Evolutionary conservation across 345 rosid species (phyloP).

Genomic region (Bretschneidera sinensis): DNA sequence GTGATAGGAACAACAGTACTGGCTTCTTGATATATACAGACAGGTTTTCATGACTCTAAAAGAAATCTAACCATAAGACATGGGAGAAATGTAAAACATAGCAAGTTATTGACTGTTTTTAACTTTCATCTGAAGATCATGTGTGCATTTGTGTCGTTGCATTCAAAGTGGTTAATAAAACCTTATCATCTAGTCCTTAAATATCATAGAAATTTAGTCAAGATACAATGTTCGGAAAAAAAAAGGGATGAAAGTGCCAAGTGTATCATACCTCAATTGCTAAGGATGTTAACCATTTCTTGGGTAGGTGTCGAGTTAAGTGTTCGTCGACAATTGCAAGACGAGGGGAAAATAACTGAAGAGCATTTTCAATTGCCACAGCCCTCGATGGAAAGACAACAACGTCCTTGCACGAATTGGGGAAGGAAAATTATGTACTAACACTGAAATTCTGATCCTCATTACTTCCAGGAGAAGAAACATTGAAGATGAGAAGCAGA

Average conservation of each 20-base stretch:
- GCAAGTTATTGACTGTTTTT: neutral
- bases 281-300: constrained; percentile 82
- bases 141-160: too few species aligned
- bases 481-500: neutral
- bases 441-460: neutral
- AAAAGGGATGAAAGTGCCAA: neutral
- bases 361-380: constrained; percentile 79
- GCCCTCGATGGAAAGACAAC: constrained; percentile 93
- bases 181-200: neutral
- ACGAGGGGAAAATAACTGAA: constrained; percentile 78
- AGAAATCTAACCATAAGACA: too few species aligned
- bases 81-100: too few species aligned
- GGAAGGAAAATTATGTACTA: constrained; percentile 4
- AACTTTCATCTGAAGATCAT: neutral
- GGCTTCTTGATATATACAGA: neutral
- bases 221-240: too few species aligned
- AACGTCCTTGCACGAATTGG: constrained; percentile 53
- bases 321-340: constrained; percentile 92
- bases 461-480: constrained; percentile 3
- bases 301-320: constrained; percentile 73
- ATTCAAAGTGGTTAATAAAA: too few species aligned
- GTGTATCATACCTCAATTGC: constrained; percentile 66
- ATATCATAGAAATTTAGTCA: too few species aligned
- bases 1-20: neutral
- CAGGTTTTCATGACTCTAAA: neutral